Percentiles rank a stretch among this genome's conserved stretches.
Evolutionary conservation across 805 yeast species (phyloP).

Genomic region (Ogataea ramenticola): DNA sequence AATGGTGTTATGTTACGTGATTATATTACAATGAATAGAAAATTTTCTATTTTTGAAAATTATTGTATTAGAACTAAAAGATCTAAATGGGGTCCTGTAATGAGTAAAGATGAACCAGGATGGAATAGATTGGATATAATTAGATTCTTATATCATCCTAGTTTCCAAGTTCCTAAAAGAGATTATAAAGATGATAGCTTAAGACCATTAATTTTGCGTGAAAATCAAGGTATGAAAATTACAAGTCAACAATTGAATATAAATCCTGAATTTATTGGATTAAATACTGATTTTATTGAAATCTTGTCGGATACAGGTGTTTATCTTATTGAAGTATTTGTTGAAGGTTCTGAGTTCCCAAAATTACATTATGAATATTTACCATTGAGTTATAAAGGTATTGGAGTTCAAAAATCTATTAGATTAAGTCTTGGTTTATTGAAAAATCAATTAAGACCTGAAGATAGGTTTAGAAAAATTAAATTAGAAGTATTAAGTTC

Average conservation of each 20-base stretch:
- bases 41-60: constrained; percentile 68
- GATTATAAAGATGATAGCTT: constrained; percentile 43
- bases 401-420: constrained; percentile 51
- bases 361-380: constrained; percentile 53
- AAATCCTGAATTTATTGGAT: constrained; percentile 39
- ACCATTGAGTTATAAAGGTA: constrained; percentile 50
- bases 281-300: constrained; percentile 35
- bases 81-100: constrained; percentile 41
- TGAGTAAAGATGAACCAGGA: constrained; percentile 61
- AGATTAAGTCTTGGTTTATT: constrained; percentile 42
- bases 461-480: constrained; percentile 30
- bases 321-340: constrained; percentile 63
- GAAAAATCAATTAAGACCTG: constrained; percentile 27
- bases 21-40: constrained; percentile 71
- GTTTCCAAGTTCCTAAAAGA: constrained; percentile 63
- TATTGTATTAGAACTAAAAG: constrained; percentile 45
- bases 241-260: constrained; percentile 22
- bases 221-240: constrained; percentile 24
- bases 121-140: constrained; percentile 83
- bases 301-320: constrained; percentile 60
- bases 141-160: constrained; percentile 74
- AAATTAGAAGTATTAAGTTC: constrained; percentile 46
- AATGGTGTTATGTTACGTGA: constrained; percentile 88
- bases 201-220: constrained; percentile 23
- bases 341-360: constrained; percentile 43